Evolutionary conservation across 1,139 yeast species (phyloP).

Genomic region (Suhomyces bokatorum): DNA sequence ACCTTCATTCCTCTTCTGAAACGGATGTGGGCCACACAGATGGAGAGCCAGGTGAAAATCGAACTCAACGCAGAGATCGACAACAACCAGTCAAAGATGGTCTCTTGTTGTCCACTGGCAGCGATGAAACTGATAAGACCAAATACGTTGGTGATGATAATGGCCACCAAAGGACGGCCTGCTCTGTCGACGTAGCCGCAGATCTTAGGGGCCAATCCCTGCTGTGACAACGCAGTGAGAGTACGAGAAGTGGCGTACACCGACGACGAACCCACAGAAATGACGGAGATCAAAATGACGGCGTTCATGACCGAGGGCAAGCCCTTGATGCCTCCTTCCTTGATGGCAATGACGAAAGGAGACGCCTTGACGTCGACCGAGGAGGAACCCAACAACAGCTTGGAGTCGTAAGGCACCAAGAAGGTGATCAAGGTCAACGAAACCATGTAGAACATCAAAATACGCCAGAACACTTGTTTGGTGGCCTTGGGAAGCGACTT

Average conservation of each 20-base stretch:
- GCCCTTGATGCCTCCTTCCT: constrained; percentile 56
- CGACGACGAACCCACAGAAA: constrained; percentile 44
- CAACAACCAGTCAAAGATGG: constrained; percentile 39
- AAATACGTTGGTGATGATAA: constrained; percentile 29
- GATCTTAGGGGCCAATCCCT: constrained; percentile 28
- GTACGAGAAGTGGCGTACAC: constrained; percentile 32
- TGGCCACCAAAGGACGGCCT: constrained; percentile 34
- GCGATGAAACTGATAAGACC: constrained; percentile 33
- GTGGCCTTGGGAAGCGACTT: constrained; percentile 43
- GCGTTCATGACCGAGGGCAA: constrained; percentile 73
- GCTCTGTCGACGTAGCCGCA: constrained; percentile 29
- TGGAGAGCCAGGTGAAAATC: constrained; percentile 43
- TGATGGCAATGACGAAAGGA: constrained; percentile 59
- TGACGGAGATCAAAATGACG: constrained; percentile 67
- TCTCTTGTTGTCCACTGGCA: constrained; percentile 35
- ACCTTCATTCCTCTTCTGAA: constrained; percentile 35
- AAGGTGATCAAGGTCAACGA: constrained; percentile 34
- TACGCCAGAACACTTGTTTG: constrained; percentile 40
- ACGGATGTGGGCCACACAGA: constrained; percentile 38
- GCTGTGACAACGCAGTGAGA: constrained; percentile 26
- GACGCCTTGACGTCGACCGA: constrained; percentile 51
- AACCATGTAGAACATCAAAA: constrained; percentile 35
- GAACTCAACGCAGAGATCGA: constrained; percentile 42
- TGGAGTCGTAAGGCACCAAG: constrained; percentile 36
- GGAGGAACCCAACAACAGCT: constrained; percentile 34